These are phyloP conservation scores for Terfezia claveryi DNA, from an alignment of 495 filamentous ascomycete species.

Conservation along the genomic window DNA sequence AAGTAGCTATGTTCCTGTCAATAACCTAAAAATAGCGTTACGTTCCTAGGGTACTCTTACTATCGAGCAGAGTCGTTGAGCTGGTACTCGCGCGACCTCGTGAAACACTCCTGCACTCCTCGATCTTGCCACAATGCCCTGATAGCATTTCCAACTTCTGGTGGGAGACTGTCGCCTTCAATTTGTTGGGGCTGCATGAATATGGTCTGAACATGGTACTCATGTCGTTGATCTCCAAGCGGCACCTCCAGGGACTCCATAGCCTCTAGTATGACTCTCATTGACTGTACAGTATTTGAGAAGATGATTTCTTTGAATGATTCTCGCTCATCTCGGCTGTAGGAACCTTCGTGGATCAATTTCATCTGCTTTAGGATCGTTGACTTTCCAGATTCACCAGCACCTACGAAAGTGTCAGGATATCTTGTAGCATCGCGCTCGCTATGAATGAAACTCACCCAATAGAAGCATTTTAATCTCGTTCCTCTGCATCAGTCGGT, in stretches of 20 bases:
- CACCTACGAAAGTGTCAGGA: constrained; percentile 36
- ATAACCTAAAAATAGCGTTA: background rate
- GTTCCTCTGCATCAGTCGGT: constrained; percentile 86
- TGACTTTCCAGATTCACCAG: constrained; percentile 98
- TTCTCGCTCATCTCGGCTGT: constrained; percentile 56
- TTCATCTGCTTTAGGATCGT: constrained; percentile 99
- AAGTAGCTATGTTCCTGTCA: constrained; percentile 49
- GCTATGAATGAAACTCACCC: constrained; percentile 35
- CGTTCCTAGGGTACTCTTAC: constrained; percentile 32
- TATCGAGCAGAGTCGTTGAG: constrained; percentile 96
- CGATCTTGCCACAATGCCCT: constrained; percentile 83
- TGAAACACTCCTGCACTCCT: constrained; percentile 89
- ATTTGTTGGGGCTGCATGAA: constrained; percentile 94
- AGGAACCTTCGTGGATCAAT: constrained; percentile 62
- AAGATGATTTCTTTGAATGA: constrained; percentile 94
- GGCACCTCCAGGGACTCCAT: constrained; percentile 88
- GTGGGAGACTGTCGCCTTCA: constrained; percentile 80
- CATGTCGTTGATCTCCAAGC: constrained; percentile 64
- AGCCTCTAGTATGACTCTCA: constrained; percentile 86
- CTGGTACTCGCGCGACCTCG: constrained; percentile 87
- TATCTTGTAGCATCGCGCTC: constrained; percentile 1
- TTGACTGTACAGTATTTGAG: constrained; percentile 91
- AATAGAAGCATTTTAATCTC: constrained; percentile 99
- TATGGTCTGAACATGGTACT: constrained; percentile 86
- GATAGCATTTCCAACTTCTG: constrained; percentile 85